Base-by-base conservation (phyloP, 345 rosid genomes). In the Jatropha curcas region DNA sequence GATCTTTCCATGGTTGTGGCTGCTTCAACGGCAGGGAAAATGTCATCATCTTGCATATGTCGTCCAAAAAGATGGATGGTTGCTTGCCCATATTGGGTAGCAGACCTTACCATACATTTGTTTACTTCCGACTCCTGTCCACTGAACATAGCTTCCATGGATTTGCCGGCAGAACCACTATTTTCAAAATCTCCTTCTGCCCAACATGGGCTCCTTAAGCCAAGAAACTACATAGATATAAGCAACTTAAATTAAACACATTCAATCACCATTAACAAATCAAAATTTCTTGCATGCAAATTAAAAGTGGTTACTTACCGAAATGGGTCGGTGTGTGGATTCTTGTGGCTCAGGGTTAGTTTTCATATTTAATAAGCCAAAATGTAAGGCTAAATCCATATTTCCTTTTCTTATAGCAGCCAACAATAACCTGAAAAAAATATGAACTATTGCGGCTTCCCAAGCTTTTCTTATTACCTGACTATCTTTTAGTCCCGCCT, bases 401-500 rank as follows among this genome's bases (percentile, higher is more conserved):
- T 85, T 75, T 70, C 88, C 87, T 74, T 91, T 93, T 69, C 71
- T 83, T 30, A 77, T 35, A 6, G 97, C 81, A 60, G 94, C 98
- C 4, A n/a, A 71, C 88, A 70, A 89, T 71, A 43, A 93, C 93
- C 70, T 93, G 98, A 71, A 82, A 74, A 82, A 74, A 60, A 93
- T 88, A 65, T 88, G 96, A 39, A 91, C 92, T 16, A 91, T 80
- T n/a, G 4, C 97, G 97, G 78, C 94, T 93, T 22, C 97, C 96
- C 76, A 58, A 46, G 76, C 90, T 78, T 67, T 87, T 88, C 88
- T 93, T 91, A 74, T n/a, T 88, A 91, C 70, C 98, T 82, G 52
- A n/a, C n/a, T 88, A 93, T 25, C 75, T 82, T 66, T 79, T 87
- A 9, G 82, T 86, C 53, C 96, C 94, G 4, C 81, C 86, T n/a